These are phyloP conservation scores for Parathielavia hyrcaniae DNA, from an alignment of 495 filamentous ascomycete species.

Conservation along the genomic window DNA sequence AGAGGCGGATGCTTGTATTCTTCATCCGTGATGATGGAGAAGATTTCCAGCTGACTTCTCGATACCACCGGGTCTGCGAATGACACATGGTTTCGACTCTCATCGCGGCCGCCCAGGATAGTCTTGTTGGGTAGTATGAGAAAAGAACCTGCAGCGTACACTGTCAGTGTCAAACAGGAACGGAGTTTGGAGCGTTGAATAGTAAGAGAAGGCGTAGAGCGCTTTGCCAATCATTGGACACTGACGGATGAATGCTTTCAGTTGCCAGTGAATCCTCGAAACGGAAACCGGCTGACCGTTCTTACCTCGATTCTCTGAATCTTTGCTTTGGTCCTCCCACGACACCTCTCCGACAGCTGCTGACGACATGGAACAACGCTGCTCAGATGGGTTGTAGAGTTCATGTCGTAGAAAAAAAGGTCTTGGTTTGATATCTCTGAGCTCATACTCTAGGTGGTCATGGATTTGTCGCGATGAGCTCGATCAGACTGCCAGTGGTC, in stretches of 20 bases:
- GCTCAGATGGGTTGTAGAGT: too few relatives aligned
- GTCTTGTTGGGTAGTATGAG: constrained; percentile 27
- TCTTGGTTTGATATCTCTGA: too few relatives aligned
- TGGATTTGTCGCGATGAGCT: too few relatives aligned
- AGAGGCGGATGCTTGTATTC: constrained; percentile 40
- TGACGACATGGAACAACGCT: not conserved
- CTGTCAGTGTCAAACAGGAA: too few relatives aligned
- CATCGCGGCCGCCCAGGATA: constrained; percentile 33
- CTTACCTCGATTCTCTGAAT: constrained; percentile 16
- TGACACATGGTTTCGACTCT: constrained; percentile 35
- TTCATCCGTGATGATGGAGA: constrained; percentile 49
- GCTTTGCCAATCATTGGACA: not conserved
- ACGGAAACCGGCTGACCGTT: too few relatives aligned
- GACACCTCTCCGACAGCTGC: constrained; percentile 10
- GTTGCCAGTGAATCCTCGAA: too few relatives aligned
- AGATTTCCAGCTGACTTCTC: constrained; percentile 55
- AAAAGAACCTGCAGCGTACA: constrained; percentile 12
- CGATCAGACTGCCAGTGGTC: too few relatives aligned
- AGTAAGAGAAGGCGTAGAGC: not conserved
- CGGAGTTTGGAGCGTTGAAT: too few relatives aligned
- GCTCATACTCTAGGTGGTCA: too few relatives aligned
- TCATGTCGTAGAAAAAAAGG: too few relatives aligned
- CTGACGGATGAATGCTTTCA: too few relatives aligned
- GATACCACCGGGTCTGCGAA: constrained; percentile 46
- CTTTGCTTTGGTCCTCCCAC: constrained; percentile 18